Evolutionary conservation across 768 basidiomycete genomes (phyloP), one percentile per base, ranked within the genome.

Genomic region (Lyophyllum decastes): DNA sequence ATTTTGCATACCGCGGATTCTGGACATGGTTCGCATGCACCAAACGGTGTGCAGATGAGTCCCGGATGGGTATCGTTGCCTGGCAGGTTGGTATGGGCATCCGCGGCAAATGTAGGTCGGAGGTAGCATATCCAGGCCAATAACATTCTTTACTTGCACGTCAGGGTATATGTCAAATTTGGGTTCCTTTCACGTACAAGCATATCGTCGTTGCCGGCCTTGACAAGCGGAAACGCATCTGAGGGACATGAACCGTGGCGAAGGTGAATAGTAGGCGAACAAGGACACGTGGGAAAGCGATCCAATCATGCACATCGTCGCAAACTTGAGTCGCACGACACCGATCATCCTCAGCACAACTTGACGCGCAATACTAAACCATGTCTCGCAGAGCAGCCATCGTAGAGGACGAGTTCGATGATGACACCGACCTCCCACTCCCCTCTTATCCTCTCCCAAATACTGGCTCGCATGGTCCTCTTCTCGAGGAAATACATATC

Each of bases 391-490:
- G 86, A 70, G 75, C 85, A 67, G 86, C 84, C 61, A 78, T 86
- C 60, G 80, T 85, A 59, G 86, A 87, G 67, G 92, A 62, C 6
- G 61, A 92, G 67, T 96, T 95, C 67, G 93, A 96, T 83, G 95
- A 97, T 76, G 94, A 96, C 67, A 93, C 92, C 12, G 94, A 96
- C 69, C 83, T 95, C 16, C 91, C 93, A 0, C 78, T 95, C 21
- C 94, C 94, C 2, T 76, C 77, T 30, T 79, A 77, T 14, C 76
- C 86, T 0, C 75, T 95, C 0, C 87, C 86, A 8, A 83, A 87
- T 63, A 82, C 84, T 5, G 88, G 89, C 55, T 57, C 81, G 1
- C 83, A 78, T 40, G 94, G 94, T 1, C 87, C 94, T 1, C 80
- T 97, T 19, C 76, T 97, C 52, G 82, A 93, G 69, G 88, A 93